Base-by-base conservation (phyloP, 331 rosid species). In the Pyrus hybrid region DNA sequence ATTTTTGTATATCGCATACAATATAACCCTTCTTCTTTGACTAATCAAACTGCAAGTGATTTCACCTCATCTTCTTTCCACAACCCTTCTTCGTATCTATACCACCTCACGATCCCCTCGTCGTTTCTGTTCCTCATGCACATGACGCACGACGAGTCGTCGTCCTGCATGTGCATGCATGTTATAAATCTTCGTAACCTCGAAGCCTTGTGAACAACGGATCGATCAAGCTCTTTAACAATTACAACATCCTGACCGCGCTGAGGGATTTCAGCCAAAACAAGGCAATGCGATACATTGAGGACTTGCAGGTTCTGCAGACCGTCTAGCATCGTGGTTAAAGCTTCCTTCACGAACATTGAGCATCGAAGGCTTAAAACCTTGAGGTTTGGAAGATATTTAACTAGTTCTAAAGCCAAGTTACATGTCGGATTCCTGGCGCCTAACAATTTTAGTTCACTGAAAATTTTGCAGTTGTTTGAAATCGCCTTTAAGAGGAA, bases 361-460 rank as follows among this genome's bases (percentile, higher is more conserved):
- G 93, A 76, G 76, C 93, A 91, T 28, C 91, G 89, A 57, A 91
- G 93, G 77, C 97, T 91, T 83, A 91, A 80, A 45, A 89, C 89
- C 80, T 80, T 81, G 29, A 91, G 54, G 13, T 87, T 81, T 18
- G 92, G 93, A 80, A 86, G 85, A 75, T 43, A 77, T 2, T 32
- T 29, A 16, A 78, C 84, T 3, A 91, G 74, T 45, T 86, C 77
- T 1, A 70, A 47, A 29, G 88, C 91, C 8, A 86, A 87, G 67
- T 18, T 49, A 20, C 60, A 13, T 2, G 30, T 18, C 47, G 87
- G 84, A 72, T 86, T 89, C 13, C 87, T 88, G 45, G 45, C 45
- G 17, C 91, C 89, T 90, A 91, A 84, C 62, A 91, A 81, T 83
- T 89, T 91, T 73, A 91, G 93, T 56, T 89, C 90, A 0, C 80